Evolutionary conservation across 78 protist genomes (phyloP).

Genomic region (Chrysochromulina tobinii): DNA sequence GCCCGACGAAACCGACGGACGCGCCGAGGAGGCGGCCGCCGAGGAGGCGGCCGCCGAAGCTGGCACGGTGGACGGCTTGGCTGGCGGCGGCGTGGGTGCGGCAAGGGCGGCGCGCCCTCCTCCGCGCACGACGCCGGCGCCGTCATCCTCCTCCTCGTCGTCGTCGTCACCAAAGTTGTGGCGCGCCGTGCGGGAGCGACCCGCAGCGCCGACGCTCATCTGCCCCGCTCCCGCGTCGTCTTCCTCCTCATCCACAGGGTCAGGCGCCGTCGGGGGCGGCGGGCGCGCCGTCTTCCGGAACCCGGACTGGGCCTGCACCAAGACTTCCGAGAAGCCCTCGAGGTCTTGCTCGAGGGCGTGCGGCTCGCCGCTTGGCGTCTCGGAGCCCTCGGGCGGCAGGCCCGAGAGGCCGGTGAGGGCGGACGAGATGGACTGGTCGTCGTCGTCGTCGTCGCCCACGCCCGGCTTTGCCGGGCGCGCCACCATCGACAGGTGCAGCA

Average conservation of each 20-base stretch:
- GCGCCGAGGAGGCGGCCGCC: background rate
- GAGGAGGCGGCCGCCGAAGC: background rate
- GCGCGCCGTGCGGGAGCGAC: too few relatives aligned
- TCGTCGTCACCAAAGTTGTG: too few relatives aligned
- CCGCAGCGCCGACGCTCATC: too few relatives aligned
- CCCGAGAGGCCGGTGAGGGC: background rate
- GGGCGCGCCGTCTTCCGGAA: too few relatives aligned
- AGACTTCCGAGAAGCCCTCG: background rate
- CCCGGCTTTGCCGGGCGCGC: background rate
- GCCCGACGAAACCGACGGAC: background rate
- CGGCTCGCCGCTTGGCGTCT: background rate
- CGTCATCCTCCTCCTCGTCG: too few relatives aligned
- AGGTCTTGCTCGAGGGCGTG: background rate
- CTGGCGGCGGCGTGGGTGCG: too few relatives aligned
- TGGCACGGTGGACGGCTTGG: too few relatives aligned
- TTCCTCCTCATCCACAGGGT: too few relatives aligned
- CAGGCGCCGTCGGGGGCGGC: too few relatives aligned
- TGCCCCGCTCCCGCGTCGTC: too few relatives aligned
- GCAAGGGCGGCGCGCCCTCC: too few relatives aligned
- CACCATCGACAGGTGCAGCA: background rate
- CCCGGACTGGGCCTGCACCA: background rate
- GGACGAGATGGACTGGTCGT: background rate
- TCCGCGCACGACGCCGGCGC: too few relatives aligned
- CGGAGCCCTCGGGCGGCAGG: background rate
- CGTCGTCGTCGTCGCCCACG: constrained; percentile 14